These are phyloP conservation scores for Arabis alpina DNA, from an alignment of 345 rosid species.

Conservation along the genomic window DNA sequence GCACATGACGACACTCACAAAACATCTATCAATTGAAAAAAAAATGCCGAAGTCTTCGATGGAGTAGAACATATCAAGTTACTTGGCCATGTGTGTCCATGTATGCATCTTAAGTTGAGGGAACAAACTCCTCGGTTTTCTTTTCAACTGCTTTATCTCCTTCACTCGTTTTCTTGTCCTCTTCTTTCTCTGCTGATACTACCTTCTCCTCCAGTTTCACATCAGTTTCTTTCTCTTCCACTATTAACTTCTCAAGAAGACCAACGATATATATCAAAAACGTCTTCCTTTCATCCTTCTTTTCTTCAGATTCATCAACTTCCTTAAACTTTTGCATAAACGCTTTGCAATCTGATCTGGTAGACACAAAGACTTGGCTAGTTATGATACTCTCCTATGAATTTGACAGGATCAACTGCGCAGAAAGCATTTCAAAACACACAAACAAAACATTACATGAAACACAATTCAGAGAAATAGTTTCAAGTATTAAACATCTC, in stretches of 20 bases:
- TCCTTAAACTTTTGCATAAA: constrained; percentile 83
- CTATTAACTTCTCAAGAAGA: constrained; percentile 69
- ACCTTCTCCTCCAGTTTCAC: constrained; percentile 47
- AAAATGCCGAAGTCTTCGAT: constrained; percentile 11
- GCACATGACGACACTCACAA: constrained; percentile 12
- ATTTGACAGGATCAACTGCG: neutral
- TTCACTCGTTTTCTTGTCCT: no score
- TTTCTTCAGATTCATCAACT: constrained; percentile 66
- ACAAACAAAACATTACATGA: constrained; percentile 19
- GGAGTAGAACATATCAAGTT: constrained; percentile 23
- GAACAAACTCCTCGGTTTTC: constrained; percentile 52
- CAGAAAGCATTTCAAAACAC: neutral
- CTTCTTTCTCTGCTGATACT: constrained; percentile 28
- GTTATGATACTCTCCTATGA: neutral
- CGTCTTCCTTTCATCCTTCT: constrained; percentile 68
- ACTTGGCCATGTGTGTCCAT: constrained; percentile 14
- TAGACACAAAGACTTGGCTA: constrained; percentile 4
- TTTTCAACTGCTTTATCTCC: constrained; percentile 47
- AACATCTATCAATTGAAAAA: constrained; percentile 23
- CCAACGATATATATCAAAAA: constrained; percentile 73
- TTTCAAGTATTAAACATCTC: neutral
- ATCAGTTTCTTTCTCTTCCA: constrained; percentile 63
- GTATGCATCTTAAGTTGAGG: constrained; percentile 52
- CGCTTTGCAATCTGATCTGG: constrained; percentile 70
- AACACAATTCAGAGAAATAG: neutral